Evolutionary conservation across 2,329 filamentous ascomycete species (phyloP).

Genomic region (Verticillium nubilum): DNA sequence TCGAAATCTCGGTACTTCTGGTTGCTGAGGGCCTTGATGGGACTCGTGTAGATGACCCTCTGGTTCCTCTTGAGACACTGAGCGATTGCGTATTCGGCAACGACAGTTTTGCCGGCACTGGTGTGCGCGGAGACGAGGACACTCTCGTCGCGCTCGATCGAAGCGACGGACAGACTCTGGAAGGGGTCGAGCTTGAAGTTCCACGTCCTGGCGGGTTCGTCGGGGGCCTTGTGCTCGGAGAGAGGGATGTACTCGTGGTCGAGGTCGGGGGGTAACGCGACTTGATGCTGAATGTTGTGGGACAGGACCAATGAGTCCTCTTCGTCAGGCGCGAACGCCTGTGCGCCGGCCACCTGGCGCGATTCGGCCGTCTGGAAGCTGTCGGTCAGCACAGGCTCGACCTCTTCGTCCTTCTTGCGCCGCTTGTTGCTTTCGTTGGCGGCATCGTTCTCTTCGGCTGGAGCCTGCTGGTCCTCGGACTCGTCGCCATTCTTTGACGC

Average conservation of each 20-base stretch:
- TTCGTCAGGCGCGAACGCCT: conserved; percentile 56
- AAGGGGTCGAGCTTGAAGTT: conserved; percentile 94
- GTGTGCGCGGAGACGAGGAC: conserved; percentile 96
- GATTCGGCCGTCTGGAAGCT: conserved; percentile 93
- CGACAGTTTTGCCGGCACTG: conserved; percentile 95
- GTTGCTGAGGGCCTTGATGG: conserved; percentile 97
- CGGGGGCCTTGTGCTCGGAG: conserved; percentile 86
- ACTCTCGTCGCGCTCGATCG: conserved; percentile 93
- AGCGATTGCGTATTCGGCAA: conserved; percentile 96
- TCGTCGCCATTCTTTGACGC: conserved; percentile 31
- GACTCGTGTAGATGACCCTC: conserved; percentile 97
- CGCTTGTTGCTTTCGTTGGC: conserved; percentile 51
- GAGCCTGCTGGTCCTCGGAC: conserved; percentile 19
- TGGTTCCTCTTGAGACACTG: conserved; percentile 97
- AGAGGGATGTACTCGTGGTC: conserved; percentile 95
- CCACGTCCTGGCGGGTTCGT: conserved; percentile 77
- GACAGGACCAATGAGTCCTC: conserved; percentile 76
- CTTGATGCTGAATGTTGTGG: conserved; percentile 98
- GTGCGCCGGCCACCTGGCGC: conserved; percentile 77
- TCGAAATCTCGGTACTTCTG: conserved; percentile 98
- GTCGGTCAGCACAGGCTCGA: conserved; percentile 81
- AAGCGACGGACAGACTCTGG: conserved; percentile 89
- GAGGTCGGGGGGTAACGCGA: conserved; percentile 86
- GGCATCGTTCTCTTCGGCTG: conserved; percentile 31
- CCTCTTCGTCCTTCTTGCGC: conserved; percentile 54